Evolutionary conservation across 2,329 filamentous ascomycete species (phyloP).

Genomic region (Aspergillus floridensis): DNA sequence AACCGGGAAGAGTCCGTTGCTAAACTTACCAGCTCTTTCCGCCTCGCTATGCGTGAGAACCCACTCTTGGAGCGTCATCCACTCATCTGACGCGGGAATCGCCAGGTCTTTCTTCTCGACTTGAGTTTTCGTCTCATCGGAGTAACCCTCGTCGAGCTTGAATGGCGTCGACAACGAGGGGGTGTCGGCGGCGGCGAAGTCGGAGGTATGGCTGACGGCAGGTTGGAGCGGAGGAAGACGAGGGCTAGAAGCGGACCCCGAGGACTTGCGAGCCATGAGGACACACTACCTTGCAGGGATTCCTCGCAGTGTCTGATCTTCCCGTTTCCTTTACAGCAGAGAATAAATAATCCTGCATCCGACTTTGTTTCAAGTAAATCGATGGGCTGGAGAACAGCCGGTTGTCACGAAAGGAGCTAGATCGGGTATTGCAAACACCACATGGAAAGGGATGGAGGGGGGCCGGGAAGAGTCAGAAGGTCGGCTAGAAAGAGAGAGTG

Average conservation of each 20-base stretch:
- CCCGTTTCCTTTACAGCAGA: too few relatives aligned
- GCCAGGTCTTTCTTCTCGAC: slow-evolving; percentile 40
- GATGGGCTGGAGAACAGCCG: slow-evolving; percentile 1
- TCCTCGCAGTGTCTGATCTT: not conserved
- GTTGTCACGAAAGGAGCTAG: not conserved
- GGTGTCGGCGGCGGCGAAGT: slow-evolving; percentile 27
- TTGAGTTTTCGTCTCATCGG: slow-evolving; percentile 64
- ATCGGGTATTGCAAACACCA: not conserved
- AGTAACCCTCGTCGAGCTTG: slow-evolving; percentile 81
- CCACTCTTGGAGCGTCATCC: slow-evolving; percentile 53
- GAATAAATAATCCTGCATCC: not conserved
- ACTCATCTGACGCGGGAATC: slow-evolving; percentile 38
- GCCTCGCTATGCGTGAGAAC: slow-evolving; percentile 54
- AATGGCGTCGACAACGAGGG: slow-evolving; percentile 43
- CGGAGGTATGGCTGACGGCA: slow-evolving; percentile 25
- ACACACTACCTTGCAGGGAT: not conserved
- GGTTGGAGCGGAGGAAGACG: slow-evolving; percentile 25
- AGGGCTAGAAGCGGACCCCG: slow-evolving; percentile 21
- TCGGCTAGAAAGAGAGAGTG: not conserved
- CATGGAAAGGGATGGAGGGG: not conserved
- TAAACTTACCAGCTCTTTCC: slow-evolving; percentile 53
- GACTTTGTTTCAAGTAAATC: not conserved
- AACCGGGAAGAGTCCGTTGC: not conserved
- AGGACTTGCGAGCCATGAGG: slow-evolving; percentile 32
- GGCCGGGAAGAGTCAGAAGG: not conserved